phyloP scores from a whole-genome alignment of 2,329 filamentous ascomycete genomes.

The Trichoderma pleuroti region DNA sequence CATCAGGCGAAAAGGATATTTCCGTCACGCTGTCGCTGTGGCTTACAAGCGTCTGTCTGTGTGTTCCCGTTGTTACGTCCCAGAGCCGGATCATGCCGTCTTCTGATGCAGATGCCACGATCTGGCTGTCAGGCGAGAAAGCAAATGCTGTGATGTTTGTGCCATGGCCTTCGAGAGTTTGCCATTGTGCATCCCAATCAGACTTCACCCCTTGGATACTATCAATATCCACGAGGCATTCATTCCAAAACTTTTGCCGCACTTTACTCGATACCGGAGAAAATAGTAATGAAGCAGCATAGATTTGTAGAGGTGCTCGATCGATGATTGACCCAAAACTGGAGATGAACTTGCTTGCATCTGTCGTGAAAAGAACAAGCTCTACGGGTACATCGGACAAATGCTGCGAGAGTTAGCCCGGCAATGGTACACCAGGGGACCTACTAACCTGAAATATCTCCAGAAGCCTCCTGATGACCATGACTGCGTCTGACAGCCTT shows the following conservation, averaged over 20 bases:
- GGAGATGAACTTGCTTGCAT: not conserved
- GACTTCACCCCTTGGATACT: not conserved
- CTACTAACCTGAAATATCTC: not conserved
- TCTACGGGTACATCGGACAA: not conserved
- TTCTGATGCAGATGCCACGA: not conserved
- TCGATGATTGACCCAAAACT: not conserved
- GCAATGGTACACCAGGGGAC: not conserved
- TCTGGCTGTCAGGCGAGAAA: not conserved
- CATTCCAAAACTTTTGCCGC: not conserved
- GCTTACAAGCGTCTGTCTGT: not conserved
- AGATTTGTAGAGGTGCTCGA: not conserved
- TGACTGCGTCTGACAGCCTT: not conserved
- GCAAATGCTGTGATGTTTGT: not conserved
- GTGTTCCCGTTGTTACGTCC: not conserved
- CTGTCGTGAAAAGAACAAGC: not conserved
- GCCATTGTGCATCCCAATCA: not conserved
- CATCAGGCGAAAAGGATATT: not conserved
- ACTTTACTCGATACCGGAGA: not conserved
- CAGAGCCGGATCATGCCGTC: not conserved
- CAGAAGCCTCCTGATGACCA: not conserved
- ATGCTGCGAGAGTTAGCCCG: not conserved
- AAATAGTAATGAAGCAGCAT: not conserved
- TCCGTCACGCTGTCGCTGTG: not conserved
- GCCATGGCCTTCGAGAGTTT: not conserved
- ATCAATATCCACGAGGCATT: not conserved